Evolutionary conservation across 768 basidiomycete genomes (phyloP).

Genomic region (Suillus sp.): DNA sequence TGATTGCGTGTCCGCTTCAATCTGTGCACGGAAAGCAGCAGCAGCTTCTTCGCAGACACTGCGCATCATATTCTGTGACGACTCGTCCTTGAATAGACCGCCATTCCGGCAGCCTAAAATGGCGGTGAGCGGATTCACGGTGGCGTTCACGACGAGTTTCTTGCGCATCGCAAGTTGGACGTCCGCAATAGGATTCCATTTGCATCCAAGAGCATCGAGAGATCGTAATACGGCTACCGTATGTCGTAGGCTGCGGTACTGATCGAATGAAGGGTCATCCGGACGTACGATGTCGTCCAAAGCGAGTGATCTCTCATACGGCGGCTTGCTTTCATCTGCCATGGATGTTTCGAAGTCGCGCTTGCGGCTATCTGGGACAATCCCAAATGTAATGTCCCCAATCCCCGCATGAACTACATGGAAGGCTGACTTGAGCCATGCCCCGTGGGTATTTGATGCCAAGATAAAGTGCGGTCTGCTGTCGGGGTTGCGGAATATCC

Average conservation of each 20-base stretch:
- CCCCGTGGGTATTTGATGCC: conserved; percentile 81
- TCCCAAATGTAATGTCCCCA: conserved; percentile 75
- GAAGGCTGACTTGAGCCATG: conserved; percentile 51
- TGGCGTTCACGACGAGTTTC: conserved; percentile 80
- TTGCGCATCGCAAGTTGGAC: conserved; percentile 72
- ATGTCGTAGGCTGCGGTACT: conserved; percentile 63
- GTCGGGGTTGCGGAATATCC: conserved; percentile 71
- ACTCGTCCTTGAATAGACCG: conserved; percentile 53
- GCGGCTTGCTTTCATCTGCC: conserved; percentile 35
- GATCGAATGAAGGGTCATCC: conserved; percentile 37
- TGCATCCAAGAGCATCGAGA: conserved; percentile 55
- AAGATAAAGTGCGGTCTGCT: conserved; percentile 85
- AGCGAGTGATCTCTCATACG: conserved; percentile 43
- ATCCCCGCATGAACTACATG: conserved; percentile 71
- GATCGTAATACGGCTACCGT: conserved; percentile 68
- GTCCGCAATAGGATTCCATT: conserved; percentile 66
- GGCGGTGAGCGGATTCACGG: conserved; percentile 86
- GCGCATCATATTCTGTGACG: conserved; percentile 47
- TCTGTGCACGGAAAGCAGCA: conserved; percentile 55
- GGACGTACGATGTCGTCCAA: conserved; percentile 54
- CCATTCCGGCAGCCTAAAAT: conserved; percentile 82
- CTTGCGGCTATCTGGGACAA: conserved; percentile 66
- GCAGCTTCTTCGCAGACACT: conserved; percentile 75
- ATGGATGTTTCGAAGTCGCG: conserved; percentile 65
- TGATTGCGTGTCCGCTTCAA: conserved; percentile 40